Evolutionary conservation across 495 filamentous ascomycete genomes (phyloP).

Genomic region (Aspergillus carlsbadensis): DNA sequence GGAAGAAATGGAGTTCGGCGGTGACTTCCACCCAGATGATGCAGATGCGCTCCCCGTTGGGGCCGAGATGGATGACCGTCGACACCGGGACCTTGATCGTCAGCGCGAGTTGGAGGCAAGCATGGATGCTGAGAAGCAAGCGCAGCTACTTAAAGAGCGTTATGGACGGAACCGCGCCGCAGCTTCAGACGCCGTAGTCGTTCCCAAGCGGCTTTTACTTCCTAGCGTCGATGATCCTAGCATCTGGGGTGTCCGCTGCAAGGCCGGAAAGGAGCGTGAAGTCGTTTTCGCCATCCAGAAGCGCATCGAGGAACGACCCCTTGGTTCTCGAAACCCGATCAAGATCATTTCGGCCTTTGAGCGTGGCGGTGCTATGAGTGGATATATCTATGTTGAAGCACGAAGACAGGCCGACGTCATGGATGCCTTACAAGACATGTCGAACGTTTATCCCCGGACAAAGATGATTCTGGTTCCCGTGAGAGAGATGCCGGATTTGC

Average conservation of each 20-base stretch:
- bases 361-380: slow-evolving; percentile 81
- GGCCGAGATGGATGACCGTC: slow-evolving; percentile 81
- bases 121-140: slow-evolving; percentile 91
- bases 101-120: slow-evolving; percentile 79
- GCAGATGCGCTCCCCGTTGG: slow-evolving; percentile 76
- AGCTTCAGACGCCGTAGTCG: slow-evolving; percentile 59
- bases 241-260: slow-evolving; percentile 93
- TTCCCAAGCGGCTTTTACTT: slow-evolving; percentile 84
- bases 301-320: slow-evolving; percentile 72
- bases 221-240: slow-evolving; percentile 93
- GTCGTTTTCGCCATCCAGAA: slow-evolving; percentile 82
- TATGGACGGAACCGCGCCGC: slow-evolving; percentile 68
- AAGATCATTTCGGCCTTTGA: slow-evolving; percentile 88
- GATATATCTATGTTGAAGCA: slow-evolving; percentile 94
- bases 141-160: slow-evolving; percentile 77
- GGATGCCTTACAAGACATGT: slow-evolving; percentile 74
- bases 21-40: slow-evolving; percentile 87
- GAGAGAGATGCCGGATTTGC: slow-evolving; percentile 93
- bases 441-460: slow-evolving; percentile 78
- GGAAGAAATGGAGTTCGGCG: slow-evolving; percentile 85
- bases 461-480: slow-evolving; percentile 89
- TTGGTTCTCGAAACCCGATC: slow-evolving; percentile 69
- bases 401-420: slow-evolving; percentile 81
- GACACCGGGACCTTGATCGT: slow-evolving; percentile 92
- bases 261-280: slow-evolving; percentile 91